Evolutionary conservation across 1,284 basidiomycete species (phyloP).

Genomic region (Sanghuangporus baumii): DNA sequence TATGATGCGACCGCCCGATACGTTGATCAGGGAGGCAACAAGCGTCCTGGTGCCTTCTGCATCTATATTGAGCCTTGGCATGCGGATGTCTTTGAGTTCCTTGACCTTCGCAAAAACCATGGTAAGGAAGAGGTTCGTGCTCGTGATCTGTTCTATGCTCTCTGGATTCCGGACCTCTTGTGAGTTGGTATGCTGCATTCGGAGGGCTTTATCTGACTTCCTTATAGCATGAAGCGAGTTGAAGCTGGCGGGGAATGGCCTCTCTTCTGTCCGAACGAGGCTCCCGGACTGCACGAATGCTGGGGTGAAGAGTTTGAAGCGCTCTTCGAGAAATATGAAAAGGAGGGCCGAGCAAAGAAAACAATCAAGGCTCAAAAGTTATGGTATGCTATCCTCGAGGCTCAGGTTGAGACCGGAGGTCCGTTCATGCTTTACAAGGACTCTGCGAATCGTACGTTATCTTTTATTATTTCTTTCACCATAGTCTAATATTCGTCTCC

Average conservation of each 20-base stretch:
- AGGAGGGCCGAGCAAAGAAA: conserved; percentile 84
- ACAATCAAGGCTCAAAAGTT: conserved; percentile 95
- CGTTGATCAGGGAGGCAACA: conserved; percentile 99
- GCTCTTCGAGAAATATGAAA: conserved; percentile 89
- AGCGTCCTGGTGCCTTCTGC: conserved; percentile 97
- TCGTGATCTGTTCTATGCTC: conserved; percentile 96
- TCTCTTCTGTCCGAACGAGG: conserved; percentile 97
- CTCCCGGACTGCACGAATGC: conserved; percentile 86
- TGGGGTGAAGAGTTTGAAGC: conserved; percentile 90
- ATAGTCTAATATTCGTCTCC: conserved; percentile 13
- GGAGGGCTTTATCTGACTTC: conserved; percentile 11
- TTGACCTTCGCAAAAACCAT: conserved; percentile 98
- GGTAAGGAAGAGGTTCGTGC: conserved; percentile 98
- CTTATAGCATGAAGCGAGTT: conserved; percentile 83
- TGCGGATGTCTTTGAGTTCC: conserved; percentile 95
- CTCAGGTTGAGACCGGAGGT: conserved; percentile 96
- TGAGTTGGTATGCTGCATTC: conserved; percentile 33
- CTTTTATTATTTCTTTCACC: neutral
- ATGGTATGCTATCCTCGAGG: conserved; percentile 97
- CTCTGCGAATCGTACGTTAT: conserved; percentile 65
- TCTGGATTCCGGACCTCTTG: conserved; percentile 99
- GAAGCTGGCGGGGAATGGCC: conserved; percentile 89
- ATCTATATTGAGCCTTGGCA: conserved; percentile 99
- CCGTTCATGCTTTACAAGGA: conserved; percentile 99
- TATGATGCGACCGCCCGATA: conserved; percentile 99